Evolutionary conservation across 2,329 filamentous ascomycete genomes (phyloP).

Genomic region (Penicillium brasilianum): DNA sequence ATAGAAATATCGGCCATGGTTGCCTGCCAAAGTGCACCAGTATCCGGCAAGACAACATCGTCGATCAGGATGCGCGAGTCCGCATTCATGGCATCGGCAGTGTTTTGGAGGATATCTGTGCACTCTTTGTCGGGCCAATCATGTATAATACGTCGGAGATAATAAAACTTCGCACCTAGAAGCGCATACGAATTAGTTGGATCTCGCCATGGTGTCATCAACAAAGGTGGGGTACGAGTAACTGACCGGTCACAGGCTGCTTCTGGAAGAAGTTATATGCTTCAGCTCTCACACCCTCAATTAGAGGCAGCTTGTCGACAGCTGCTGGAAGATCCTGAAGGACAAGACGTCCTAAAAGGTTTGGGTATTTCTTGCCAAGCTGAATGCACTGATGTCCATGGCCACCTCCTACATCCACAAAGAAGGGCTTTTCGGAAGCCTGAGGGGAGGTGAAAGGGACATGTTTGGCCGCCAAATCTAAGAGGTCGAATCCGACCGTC

Average conservation of each 20-base stretch:
- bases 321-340: constrained; percentile 48
- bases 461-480: constrained; percentile 18
- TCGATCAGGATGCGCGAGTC: constrained; percentile 50
- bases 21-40: constrained; percentile 23
- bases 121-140: constrained; percentile 35
- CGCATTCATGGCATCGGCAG: constrained; percentile 27
- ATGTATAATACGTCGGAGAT: constrained; percentile 37
- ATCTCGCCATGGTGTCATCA: no score
- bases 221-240: no score
- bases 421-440: constrained; percentile 31
- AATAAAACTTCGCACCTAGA: constrained; percentile 38
- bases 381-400: constrained; percentile 47
- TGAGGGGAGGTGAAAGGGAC: constrained; percentile 10
- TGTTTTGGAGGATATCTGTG: constrained; percentile 40
- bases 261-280: constrained; percentile 26
- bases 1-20: constrained; percentile 27
- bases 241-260: constrained; percentile 33
- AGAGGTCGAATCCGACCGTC: constrained; percentile 26
- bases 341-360: constrained; percentile 42
- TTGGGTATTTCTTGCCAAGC: constrained; percentile 40
- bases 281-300: constrained; percentile 35
- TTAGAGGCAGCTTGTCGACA: constrained; percentile 33
- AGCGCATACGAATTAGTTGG: no score
- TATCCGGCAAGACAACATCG: constrained; percentile 50
- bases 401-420: constrained; percentile 52